Evolutionary conservation across 805 yeast species (phyloP).

Genomic region (Candida ponderosae): DNA sequence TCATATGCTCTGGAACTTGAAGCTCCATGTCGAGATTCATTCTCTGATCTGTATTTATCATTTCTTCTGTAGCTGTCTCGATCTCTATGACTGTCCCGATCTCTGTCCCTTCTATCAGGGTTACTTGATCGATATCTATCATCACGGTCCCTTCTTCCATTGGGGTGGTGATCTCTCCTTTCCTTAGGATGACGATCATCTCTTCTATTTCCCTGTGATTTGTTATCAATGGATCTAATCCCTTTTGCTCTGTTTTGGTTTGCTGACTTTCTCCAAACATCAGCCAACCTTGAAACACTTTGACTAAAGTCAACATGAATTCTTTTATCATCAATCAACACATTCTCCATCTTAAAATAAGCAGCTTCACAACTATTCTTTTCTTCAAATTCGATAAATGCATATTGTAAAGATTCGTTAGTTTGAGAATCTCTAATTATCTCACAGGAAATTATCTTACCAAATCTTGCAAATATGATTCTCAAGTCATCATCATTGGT

Average conservation of each 20-base stretch:
- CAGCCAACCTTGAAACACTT: slow-evolving; percentile 28
- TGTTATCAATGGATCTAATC: not conserved
- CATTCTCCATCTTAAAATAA: slow-evolving; percentile 52
- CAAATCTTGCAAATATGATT: slow-evolving; percentile 55
- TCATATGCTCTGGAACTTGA: too few relatives aligned
- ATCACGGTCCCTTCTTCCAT: not conserved
- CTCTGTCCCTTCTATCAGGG: not conserved
- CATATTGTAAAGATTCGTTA: slow-evolving; percentile 49
- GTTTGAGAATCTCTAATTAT: slow-evolving; percentile 40
- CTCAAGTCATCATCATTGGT: slow-evolving; percentile 51
- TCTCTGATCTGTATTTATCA: not conserved
- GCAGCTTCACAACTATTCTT: slow-evolving; percentile 52
- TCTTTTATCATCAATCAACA: slow-evolving; percentile 54
- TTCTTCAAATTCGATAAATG: slow-evolving; percentile 49
- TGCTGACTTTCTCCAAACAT: slow-evolving; percentile 15
- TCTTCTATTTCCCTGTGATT: slow-evolving; percentile 1
- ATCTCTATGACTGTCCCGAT: not conserved
- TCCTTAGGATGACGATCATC: slow-evolving; percentile 1
- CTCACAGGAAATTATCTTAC: slow-evolving; percentile 42
- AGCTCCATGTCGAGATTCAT: too few relatives aligned
- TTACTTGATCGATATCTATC: not conserved
- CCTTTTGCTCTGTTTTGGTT: slow-evolving; percentile 4
- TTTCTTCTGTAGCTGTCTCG: not conserved
- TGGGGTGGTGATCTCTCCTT: not conserved
- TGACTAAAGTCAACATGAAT: slow-evolving; percentile 67